These are phyloP conservation scores for Cynara cardunculus DNA, from an alignment of 129 eudicot genomes.

Conservation along the genomic window DNA sequence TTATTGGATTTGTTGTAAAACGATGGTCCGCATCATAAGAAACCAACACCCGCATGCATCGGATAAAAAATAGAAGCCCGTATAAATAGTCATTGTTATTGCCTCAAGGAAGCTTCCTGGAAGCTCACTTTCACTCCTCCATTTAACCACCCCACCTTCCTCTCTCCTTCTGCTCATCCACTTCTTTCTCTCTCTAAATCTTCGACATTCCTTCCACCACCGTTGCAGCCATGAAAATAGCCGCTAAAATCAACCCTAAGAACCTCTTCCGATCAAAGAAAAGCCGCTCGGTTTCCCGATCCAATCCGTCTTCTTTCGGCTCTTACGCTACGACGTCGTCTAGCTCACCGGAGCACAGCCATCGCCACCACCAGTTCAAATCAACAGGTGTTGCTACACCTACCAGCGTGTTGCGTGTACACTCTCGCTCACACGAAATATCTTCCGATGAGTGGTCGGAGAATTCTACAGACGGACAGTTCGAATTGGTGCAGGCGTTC, in stretches of 20 bases:
- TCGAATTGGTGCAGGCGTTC: slow-evolving; percentile 55
- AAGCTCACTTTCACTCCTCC: slow-evolving; percentile 48
- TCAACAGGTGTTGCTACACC: slow-evolving; percentile 42
- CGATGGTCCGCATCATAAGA: not conserved
- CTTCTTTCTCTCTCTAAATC: not conserved
- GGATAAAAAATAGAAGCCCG: not conserved
- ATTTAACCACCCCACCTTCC: slow-evolving; percentile 50
- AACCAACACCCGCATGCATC: slow-evolving; percentile 6
- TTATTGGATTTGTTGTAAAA: not conserved
- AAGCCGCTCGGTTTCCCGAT: slow-evolving; percentile 43
- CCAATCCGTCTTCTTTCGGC: slow-evolving; percentile 47
- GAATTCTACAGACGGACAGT: slow-evolving; percentile 26
- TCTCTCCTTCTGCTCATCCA: slow-evolving; percentile 27
- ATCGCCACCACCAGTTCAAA: not conserved
- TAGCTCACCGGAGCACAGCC: slow-evolving; percentile 25
- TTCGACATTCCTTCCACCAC: not conserved
- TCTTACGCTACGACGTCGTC: slow-evolving; percentile 46
- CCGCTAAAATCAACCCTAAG: slow-evolving; percentile 35
- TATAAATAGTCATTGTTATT: slow-evolving; percentile 15
- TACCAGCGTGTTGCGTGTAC: slow-evolving; percentile 40
- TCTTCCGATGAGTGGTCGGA: slow-evolving; percentile 40
- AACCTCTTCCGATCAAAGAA: slow-evolving; percentile 40
- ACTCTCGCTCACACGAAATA: slow-evolving; percentile 12
- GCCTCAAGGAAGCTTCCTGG: slow-evolving; percentile 56
- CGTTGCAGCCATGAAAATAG: slow-evolving; percentile 33